Evolutionary conservation across 1,284 basidiomycete genomes (phyloP), one percentile per base, ranked within the genome.

Genomic region (Ustilago trichophora): DNA sequence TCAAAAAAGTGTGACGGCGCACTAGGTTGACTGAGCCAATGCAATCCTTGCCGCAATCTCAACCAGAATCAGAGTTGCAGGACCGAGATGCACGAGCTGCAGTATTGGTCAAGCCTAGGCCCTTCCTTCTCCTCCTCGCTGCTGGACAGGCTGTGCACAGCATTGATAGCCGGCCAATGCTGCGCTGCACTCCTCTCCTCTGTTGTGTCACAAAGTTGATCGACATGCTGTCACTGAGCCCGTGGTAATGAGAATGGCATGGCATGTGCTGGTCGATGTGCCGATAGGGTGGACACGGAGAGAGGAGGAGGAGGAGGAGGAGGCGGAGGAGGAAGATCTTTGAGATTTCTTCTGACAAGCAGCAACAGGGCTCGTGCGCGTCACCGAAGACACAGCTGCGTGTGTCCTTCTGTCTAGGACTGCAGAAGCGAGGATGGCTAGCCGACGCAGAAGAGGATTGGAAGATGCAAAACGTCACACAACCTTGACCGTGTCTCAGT

Each of bases 391-490:
- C 13, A 34, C 33, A 34, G 7, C 9, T 11, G 7, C 6, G 13
- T 33, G 22, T 44, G 18, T 31, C 21, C 31, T 22, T 44, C 42
- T 15, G 1, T 19, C 6, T 8, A 16, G 4, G 2, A 21, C 19
- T 18, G 16, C 18, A 25, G 12, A 43, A 29, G 47, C 54, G 47
- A 50, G 46, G 27, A 38, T 33, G 24, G 24, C 16, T 29, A 45
- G 40, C 46, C 46, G 46, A 49, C 22, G 31, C 22, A 34, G 50
- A 19, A 22, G 34, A 29, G 33, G 49, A 33, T 27, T 42, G 7
- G 8, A 13, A 29, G 27, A 36, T 18, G 13, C 7, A 16, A 11
- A 50, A 58, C 48, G 55, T 58, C 55, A 58, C 55, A 42, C 15
- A 15, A 29, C 18, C 16, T 10, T 45, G 18, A 27, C 34, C 7